phyloP scores from a whole-genome alignment of 2,329 filamentous ascomycete species.

The Neonectria hederae region DNA sequence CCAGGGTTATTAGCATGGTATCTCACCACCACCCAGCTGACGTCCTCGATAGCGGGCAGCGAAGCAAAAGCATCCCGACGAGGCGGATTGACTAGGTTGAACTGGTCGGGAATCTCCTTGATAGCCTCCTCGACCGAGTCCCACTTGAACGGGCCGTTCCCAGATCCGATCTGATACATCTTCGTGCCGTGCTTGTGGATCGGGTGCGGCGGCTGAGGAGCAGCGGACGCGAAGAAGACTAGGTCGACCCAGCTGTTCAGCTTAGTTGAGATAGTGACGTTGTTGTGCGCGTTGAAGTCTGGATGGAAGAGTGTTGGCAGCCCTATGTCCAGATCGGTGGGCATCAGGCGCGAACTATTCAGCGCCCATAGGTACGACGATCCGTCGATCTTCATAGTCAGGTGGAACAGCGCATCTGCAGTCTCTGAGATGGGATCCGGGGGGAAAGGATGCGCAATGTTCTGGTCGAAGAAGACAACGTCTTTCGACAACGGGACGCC shows the following conservation, averaged over 20 bases:
- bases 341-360: constrained; percentile 56
- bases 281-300: constrained; percentile 45
- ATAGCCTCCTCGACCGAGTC: constrained; percentile 62
- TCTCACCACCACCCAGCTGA: constrained; percentile 59
- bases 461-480: constrained; percentile 57
- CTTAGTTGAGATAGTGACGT: constrained; percentile 59
- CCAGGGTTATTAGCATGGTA: constrained; percentile 64
- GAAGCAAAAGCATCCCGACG: constrained; percentile 56
- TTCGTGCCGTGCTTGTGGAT: constrained; percentile 73
- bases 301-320: constrained; percentile 59
- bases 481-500: constrained; percentile 54
- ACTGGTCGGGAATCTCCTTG: constrained; percentile 55
- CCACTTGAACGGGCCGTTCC: constrained; percentile 62
- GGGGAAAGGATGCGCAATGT: constrained; percentile 57
- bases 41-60: constrained; percentile 30
- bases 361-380: constrained; percentile 64
- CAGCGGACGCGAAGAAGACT: constrained; percentile 56
- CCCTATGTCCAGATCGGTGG: constrained; percentile 47
- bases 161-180: constrained; percentile 65
- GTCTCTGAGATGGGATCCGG: constrained; percentile 52
- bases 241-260: constrained; percentile 65
- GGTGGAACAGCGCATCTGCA: constrained; percentile 57
- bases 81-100: constrained; percentile 67
- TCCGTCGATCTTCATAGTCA: constrained; percentile 52
- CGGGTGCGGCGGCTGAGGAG: constrained; percentile 62